Evolutionary conservation across 768 basidiomycete genomes (phyloP), one percentile per base, ranked within the genome.

Genomic region (Porphyrellus cyaneotinctus): DNA sequence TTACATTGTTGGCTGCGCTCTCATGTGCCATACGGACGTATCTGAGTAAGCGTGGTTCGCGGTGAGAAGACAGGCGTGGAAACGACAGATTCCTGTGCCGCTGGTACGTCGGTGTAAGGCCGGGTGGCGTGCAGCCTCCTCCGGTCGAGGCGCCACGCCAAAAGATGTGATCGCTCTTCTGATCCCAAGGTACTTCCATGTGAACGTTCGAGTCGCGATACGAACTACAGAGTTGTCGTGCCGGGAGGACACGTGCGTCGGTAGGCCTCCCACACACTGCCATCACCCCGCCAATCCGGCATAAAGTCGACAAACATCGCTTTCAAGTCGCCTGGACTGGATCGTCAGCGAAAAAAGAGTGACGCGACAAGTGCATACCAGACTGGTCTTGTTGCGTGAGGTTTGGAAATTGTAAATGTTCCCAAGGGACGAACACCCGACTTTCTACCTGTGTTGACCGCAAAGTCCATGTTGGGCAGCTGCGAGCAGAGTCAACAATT

Each of bases 121-220:
- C 92, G 0, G 84, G 81, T 1, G 94, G 94, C 35, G 85, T 85
- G 56, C 79, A 89, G 28, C 94, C 94, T 2, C 95, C 95, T 50
- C 97, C 97, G 0, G 95, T 98, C 0, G 92, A 95, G 3, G 94
- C 91, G 12, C 97, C 97, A 42, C 97, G 75, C 92, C 95, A 99
- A 69, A 95, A 95, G 37, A 98, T 80, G 64, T 81, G 82, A 66
- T 92, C 81, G n/a, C 75, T 72, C 73, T 98, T 98, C 55, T 85
- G 72, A 49, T 90, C 87, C 95, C 95, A 99, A 1, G 88, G 81
- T 10, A 82, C 67, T 62, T 97, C 95, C 85, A 91, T 88, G 49
- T 66, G 65, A 51, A 62, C 44, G 28, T 63, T 76, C 4, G 74
- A 65, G 39, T 79, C 73, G 35, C 91, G 84, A 11, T 88, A 75